Evolutionary conservation across 1,139 yeast species (phyloP), one percentile per base, ranked within the genome.

Genomic region (Yamadazyma dushanensis): DNA sequence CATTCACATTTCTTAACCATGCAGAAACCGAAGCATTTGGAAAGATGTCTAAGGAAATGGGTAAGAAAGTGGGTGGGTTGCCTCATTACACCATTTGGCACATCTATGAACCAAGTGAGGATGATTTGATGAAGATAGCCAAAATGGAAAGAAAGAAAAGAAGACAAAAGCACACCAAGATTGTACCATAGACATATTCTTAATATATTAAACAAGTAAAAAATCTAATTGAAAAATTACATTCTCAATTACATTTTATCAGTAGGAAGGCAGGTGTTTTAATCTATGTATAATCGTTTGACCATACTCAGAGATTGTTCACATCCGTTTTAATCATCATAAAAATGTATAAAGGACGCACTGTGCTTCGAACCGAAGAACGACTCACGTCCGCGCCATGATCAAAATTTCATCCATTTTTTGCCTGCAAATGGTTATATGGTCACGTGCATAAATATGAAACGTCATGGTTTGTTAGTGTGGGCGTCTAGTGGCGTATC

Each of bases 11-110:
- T 56, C 77, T 81, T 57, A 87, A 86, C 54, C 96, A 88, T 57
- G 96, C 95, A 0, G 96, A 87, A 56, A 88, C 96, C 2, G 94
- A 88, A 57, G 96, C 94, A 0, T 87, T 87, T 61, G 96, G 95
- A 33, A 87, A 86, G 54, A 75, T 88, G 88, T 83, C 90, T 25
- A 83, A 75, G 49, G 68, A 72, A 37, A 84, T 87, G 84, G 94
- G 94, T 3, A 84, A 77, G 56, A 67, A 66, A 40, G 95, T 88
- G 21, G 87, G 88, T 34, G 96, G 96, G 0, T 70, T 87, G 48
- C 95, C 96, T 23, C 94, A 88, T 62, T 88, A 88, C 56, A 86
- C 90, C 1, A 73, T 88, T 29, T 87, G 96, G 96, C 90, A 83
- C 58, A 82, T 83, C 38, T 83, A 83, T 60, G 96, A 86, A 53